These are phyloP conservation scores for Cytospora piceicola DNA, from an alignment of 2,329 filamentous ascomycete species.

Conservation along the genomic window DNA sequence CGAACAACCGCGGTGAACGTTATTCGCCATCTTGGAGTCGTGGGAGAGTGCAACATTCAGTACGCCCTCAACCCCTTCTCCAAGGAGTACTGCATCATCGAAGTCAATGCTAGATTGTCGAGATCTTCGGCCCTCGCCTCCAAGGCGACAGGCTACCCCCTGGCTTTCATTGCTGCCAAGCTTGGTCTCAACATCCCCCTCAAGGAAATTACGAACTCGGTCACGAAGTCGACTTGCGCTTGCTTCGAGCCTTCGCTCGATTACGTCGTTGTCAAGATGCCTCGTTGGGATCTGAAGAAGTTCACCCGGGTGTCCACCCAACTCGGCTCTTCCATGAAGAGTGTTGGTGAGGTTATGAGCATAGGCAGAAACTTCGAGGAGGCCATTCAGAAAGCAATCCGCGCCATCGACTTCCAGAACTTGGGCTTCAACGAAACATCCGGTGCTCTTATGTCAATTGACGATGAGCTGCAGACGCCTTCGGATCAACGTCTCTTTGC, in stretches of 20 bases:
- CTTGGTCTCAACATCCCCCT: slow-evolving; percentile 91
- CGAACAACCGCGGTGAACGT: slow-evolving; percentile 98
- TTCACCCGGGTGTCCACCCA: slow-evolving; percentile 96
- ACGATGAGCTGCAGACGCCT: slow-evolving; percentile 93
- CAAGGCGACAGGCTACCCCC: slow-evolving; percentile 95
- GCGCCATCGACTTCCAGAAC: slow-evolving; percentile 93
- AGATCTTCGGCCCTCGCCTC: slow-evolving; percentile 96
- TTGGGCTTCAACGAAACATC: slow-evolving; percentile 87
- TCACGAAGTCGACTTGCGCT: slow-evolving; percentile 93
- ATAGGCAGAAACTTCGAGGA: slow-evolving; percentile 97
- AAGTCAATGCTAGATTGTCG: slow-evolving; percentile 98
- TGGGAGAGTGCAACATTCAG: slow-evolving; percentile 98
- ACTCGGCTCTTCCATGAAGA: slow-evolving; percentile 98
- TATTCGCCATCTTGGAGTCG: slow-evolving; percentile 92
- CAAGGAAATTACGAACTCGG: slow-evolving; percentile 94
- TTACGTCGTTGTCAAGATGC: slow-evolving; percentile 98
- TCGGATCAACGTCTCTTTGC: slow-evolving; percentile 97
- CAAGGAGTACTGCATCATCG: slow-evolving; percentile 96
- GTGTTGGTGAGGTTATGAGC: slow-evolving; percentile 98
- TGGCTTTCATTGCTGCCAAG: slow-evolving; percentile 97
- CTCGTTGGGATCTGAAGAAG: slow-evolving; percentile 98
- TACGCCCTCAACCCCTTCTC: slow-evolving; percentile 96
- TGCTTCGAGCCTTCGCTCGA: slow-evolving; percentile 99
- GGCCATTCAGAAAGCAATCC: slow-evolving; percentile 97
- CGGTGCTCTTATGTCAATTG: slow-evolving; percentile 89